These are phyloP conservation scores for Lactarius akahatsu DNA, from an alignment of 768 basidiomycete genomes.

Conservation along the genomic window DNA sequence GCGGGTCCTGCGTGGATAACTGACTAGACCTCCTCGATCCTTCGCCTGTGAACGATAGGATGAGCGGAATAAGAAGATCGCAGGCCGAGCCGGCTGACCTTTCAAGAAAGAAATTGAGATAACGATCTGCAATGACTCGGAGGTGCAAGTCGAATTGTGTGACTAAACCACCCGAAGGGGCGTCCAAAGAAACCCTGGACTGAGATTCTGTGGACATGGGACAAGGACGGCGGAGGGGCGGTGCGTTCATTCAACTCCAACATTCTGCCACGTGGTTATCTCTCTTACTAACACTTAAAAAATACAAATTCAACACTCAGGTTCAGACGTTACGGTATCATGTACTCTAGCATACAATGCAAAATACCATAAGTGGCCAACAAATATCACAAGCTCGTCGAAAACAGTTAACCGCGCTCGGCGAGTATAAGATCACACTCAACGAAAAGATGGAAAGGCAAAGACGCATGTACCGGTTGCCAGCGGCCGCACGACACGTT, in stretches of 20 bases:
- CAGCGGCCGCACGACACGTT: slow-evolving; percentile 6
- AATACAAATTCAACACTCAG: not conserved
- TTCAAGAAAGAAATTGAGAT: slow-evolving; percentile 83
- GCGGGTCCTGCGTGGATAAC: slow-evolving; percentile 33
- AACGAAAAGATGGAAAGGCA: slow-evolving; percentile 1
- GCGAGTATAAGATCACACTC: not conserved
- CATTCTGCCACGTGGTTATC: slow-evolving; percentile 22
- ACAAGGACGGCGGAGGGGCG: not conserved
- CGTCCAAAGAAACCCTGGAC: slow-evolving; percentile 22
- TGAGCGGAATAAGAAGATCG: slow-evolving; percentile 19
- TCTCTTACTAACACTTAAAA: not conserved
- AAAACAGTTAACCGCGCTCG: slow-evolving; percentile 8
- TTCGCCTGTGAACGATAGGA: slow-evolving; percentile 50
- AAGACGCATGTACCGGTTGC: slow-evolving; percentile 7
- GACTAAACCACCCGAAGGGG: slow-evolving; percentile 45
- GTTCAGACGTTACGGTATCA: not conserved
- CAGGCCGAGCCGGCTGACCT: slow-evolving; percentile 48
- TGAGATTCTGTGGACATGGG: slow-evolving; percentile 23
- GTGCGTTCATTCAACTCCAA: not conserved
- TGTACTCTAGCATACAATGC: not conserved
- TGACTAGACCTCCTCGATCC: slow-evolving; percentile 85
- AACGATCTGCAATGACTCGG: slow-evolving; percentile 67
- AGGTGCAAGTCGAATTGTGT: slow-evolving; percentile 74
- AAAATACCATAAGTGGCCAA: not conserved
- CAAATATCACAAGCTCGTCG: slow-evolving; percentile 3